phyloP scores from a whole-genome alignment of 192 early-diverging fungal genomes.

The Coemansia sp. region DNA sequence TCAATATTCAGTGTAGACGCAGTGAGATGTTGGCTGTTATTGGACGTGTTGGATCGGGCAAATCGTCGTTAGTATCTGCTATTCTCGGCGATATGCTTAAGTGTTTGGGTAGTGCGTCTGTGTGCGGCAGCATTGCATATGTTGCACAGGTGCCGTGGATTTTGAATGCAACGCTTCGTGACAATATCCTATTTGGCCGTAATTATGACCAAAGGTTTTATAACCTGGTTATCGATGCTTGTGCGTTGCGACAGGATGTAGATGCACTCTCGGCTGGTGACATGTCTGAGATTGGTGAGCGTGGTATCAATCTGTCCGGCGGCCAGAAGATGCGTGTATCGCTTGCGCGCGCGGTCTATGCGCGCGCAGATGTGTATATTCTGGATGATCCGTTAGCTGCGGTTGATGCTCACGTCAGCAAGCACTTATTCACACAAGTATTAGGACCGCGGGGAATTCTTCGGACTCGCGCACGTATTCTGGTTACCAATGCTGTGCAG shows the following conservation, averaged over 20 bases:
- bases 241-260: slow-evolving; percentile 56
- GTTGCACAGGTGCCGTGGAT: too few species aligned
- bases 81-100: too few species aligned
- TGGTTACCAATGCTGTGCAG: too few species aligned
- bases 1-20: slow-evolving; percentile 40
- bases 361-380: slow-evolving; percentile 77
- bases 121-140: too few species aligned
- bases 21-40: slow-evolving; percentile 58
- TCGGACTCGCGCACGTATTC: too few species aligned
- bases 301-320: slow-evolving; percentile 20
- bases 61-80: slow-evolving; percentile 63
- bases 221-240: slow-evolving; percentile 56
- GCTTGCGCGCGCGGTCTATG: too few species aligned
- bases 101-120: too few species aligned
- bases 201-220: slow-evolving; percentile 55
- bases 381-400: slow-evolving; percentile 55
- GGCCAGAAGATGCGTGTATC: slow-evolving; percentile 14
- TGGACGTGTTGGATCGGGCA: slow-evolving; percentile 64
- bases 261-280: slow-evolving; percentile 58
- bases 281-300: slow-evolving; percentile 14
- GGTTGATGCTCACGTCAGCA: slow-evolving; percentile 71
- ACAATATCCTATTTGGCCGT: too few species aligned
- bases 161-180: too few species aligned
- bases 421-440: too few species aligned
- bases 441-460: too few species aligned